Base-by-base conservation (phyloP, 208 protist species). In the Trypanosoma congolense region DNA sequence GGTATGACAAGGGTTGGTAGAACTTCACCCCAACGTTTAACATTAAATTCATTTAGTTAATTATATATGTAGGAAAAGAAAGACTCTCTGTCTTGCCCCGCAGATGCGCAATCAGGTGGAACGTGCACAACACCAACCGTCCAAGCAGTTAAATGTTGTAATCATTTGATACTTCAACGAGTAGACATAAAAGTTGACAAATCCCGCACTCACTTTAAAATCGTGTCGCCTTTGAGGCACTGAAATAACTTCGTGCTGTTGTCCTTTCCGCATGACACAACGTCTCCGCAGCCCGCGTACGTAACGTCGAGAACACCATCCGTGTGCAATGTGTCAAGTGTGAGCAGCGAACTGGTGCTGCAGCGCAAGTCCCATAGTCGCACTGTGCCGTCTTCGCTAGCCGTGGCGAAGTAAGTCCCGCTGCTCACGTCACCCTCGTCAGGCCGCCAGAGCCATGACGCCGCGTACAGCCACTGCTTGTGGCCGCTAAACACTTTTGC, bases 381-480 rank as follows among this genome's bases (percentile, higher is more conserved):
- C 35, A 92, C 80, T 4, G 77, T 83, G 18, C 58, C 65, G 63
- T 92, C 84, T 57, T 92, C 80, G 33, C 75, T 80, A 28, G 67
- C 61, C 1, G 77, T 77, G 24, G 84, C 80, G 51, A 92, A 92
- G 21, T 83, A 59, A n/a, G 48, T 65, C 12, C 58, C 42, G 29
- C 38, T 47, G 10, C 53, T 52, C 29, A 50, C 30, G 24, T 75
- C 65, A 24, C 56, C 69, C 42, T 86, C 80, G 30, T 74, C 70
- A 12, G 51, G 56, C 10, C 74, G 61, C 75, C 80, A 87, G 26
- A 86, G 46, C 83, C 86, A 93, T 30, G 61, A 33, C 35, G 64
- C 79, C 12, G 58, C 71, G 70, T 93, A 93, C n/a, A 93, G 68
- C 83, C 86, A 93, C 62, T 90, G 82, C 18, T 80, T 77, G 45